Percentiles rank a stretch among this genome's conserved stretches.
Conservation (phyloP, 1,284 basidiomycete species). For the Nidula niveotomentosa region DNA sequence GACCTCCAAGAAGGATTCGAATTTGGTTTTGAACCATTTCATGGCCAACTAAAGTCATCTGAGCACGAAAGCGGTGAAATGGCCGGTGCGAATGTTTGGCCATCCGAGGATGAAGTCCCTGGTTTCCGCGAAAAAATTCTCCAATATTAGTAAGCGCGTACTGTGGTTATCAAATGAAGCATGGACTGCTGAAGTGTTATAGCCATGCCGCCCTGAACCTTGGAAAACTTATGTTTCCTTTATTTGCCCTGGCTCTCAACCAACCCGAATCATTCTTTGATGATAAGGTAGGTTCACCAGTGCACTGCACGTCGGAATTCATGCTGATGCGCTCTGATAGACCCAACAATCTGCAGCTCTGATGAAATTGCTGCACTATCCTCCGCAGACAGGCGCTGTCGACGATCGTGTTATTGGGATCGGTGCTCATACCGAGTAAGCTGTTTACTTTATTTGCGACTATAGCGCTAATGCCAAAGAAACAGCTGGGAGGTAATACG, state of each 20-base stretch:
- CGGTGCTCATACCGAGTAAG: slow-evolving; percentile 79
- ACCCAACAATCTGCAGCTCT: slow-evolving; percentile 65
- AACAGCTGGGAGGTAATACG: slow-evolving; percentile 53
- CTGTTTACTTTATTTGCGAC: slow-evolving; percentile 1
- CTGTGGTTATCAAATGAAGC: neutral
- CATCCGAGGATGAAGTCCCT: slow-evolving; percentile 38
- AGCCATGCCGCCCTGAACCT: slow-evolving; percentile 47
- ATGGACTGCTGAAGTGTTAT: neutral
- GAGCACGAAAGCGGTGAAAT: slow-evolving; percentile 47
- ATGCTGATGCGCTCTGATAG: slow-evolving; percentile 24
- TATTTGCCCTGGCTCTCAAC: slow-evolving; percentile 82
- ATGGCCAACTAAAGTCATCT: slow-evolving; percentile 24
- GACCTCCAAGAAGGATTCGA: slow-evolving; percentile 86
- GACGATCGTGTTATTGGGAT: slow-evolving; percentile 79
- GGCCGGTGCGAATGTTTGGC: slow-evolving; percentile 70
- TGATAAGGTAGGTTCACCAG: slow-evolving; percentile 59
- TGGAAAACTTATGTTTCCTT: slow-evolving; percentile 74
- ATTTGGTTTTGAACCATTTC: slow-evolving; percentile 62
- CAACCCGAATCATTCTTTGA: slow-evolving; percentile 78
- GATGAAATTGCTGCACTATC: slow-evolving; percentile 79
- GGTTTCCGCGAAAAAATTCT: slow-evolving; percentile 54
- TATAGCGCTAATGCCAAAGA: neutral
- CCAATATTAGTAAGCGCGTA: slow-evolving; percentile 54
- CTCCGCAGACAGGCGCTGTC: slow-evolving; percentile 61
- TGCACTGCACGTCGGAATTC: neutral